Base-by-base conservation (phyloP, 371 early-diverging fungal genomes). In the Mucor lusitanicus region DNA sequence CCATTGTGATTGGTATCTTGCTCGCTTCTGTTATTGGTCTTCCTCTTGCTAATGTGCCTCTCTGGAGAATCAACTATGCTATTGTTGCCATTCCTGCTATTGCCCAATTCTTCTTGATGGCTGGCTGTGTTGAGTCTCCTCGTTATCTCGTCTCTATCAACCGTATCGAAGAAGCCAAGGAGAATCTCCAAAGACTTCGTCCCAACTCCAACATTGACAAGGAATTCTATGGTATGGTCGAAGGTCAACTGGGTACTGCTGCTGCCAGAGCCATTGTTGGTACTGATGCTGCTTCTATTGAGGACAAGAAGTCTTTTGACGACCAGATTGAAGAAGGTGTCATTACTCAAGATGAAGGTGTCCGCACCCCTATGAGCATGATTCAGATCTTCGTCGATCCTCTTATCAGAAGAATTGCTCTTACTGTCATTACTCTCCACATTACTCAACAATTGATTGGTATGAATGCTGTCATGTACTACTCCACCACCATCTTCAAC, bases 231-330 rank as follows among this genome's bases (percentile, higher is more conserved):
- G 89, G 86, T 23, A 85, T 89, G 63, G 69, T 84, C 12, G 68
- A 61, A 57, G 62, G 62, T 37, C 55, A 56, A 11, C 44, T 67
- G 7, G 62, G 68, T 57, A 57, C 57, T 46, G 13, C 44, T 27
- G 62, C 99, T 50, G 96, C 97, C 32, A 89, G 89, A 69, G 92
- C 97, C 27, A 98, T 98, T 59, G 98, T 97, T 65, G 91, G 95
- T 61, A 97, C 97, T 68, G 91, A 96, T 64, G 97, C 96, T 44
- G 96, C 97, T 15, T 86, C 93, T 9, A 13, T 27, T 15, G 55
- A 54, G 6, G 55, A 53, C 17, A 21, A 54, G 1, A 61, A 61
- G 30, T 44, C 40, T 1, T n/a, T 23, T 12, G 4, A 42, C 13
- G 58, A 71, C 11, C 56, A 62, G 40, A 27, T 40, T 42, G 64